phyloP scores from a whole-genome alignment of 768 basidiomycete species.

The Mycena maculata region DNA sequence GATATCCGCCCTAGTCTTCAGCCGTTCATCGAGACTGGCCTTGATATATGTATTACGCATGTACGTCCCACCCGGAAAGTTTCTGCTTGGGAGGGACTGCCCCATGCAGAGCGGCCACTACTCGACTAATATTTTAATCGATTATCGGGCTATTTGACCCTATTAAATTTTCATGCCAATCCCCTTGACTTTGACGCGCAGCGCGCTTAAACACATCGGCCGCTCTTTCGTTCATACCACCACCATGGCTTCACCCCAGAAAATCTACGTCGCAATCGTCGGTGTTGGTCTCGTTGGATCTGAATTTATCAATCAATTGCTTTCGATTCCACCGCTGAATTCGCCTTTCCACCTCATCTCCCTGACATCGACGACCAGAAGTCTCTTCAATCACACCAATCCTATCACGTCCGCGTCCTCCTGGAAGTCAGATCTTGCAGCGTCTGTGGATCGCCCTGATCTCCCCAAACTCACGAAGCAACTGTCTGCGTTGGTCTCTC shows the following conservation, averaged over 20 bases:
- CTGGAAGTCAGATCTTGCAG: constrained; percentile 61
- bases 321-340: constrained; percentile 66
- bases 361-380: constrained; percentile 73
- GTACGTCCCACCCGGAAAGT: too few species aligned
- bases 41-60: too few species aligned
- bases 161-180: neutral
- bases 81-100: neutral
- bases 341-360: constrained; percentile 74
- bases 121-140: too few species aligned
- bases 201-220: neutral
- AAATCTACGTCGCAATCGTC: constrained; percentile 77
- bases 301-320: constrained; percentile 86
- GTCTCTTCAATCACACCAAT: constrained; percentile 63
- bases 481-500: constrained; percentile 58
- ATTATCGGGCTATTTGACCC: neutral
- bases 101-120: too few species aligned
- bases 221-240: constrained; percentile 4
- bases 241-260: constrained; percentile 18
- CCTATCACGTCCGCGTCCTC: constrained; percentile 54
- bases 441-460: constrained; percentile 57
- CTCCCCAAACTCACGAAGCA: constrained; percentile 53
- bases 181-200: neutral
- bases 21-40: too few species aligned
- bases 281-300: constrained; percentile 95
- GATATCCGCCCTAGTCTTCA: too few species aligned